Percentiles rank a stretch among this genome's conserved stretches.
phyloP scores from a whole-genome alignment of 2,329 filamentous ascomycete genomes.

The Fusarium sterilihyphosum region DNA sequence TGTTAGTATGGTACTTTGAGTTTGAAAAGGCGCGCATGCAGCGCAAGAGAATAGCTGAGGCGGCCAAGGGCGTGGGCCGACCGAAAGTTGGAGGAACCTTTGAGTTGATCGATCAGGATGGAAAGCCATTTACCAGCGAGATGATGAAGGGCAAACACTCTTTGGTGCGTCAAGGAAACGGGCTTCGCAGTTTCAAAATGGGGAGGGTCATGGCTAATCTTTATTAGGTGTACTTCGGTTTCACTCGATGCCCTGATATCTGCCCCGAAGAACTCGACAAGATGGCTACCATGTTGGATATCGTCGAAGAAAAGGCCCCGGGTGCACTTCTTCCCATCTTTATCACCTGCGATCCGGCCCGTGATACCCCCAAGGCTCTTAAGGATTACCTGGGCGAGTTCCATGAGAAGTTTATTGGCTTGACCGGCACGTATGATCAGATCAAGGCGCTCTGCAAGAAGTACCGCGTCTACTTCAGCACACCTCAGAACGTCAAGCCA shows the following conservation, averaged over 20 bases:
- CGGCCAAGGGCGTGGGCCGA: slow-evolving; percentile 89
- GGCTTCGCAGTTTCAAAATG: neutral
- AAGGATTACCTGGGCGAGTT: slow-evolving; percentile 91
- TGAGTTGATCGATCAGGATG: slow-evolving; percentile 82
- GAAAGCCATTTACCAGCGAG: slow-evolving; percentile 78
- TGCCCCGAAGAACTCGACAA: slow-evolving; percentile 99
- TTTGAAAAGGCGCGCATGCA: slow-evolving; percentile 92
- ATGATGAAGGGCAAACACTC: slow-evolving; percentile 89
- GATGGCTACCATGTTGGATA: slow-evolving; percentile 95
- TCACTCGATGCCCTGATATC: slow-evolving; percentile 98
- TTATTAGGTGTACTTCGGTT: slow-evolving; percentile 91
- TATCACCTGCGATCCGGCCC: slow-evolving; percentile 93
- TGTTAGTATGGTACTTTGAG: slow-evolving; percentile 90
- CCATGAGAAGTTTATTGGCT: slow-evolving; percentile 83
- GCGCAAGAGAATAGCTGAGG: slow-evolving; percentile 86
- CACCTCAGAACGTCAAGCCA: slow-evolving; percentile 85
- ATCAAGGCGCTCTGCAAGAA: slow-evolving; percentile 95
- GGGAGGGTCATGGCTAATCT: slow-evolving; percentile 14
- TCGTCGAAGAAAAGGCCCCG: slow-evolving; percentile 64
- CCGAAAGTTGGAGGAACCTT: slow-evolving; percentile 95
- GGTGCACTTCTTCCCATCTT: slow-evolving; percentile 79
- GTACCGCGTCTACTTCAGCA: slow-evolving; percentile 97
- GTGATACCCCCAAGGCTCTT: slow-evolving; percentile 86
- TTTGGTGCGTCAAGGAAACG: slow-evolving; percentile 63
- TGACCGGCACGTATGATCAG: slow-evolving; percentile 94